These are phyloP conservation scores for Recurvomyces mirabilis DNA, from an alignment of 495 filamentous ascomycete genomes.

Conservation along the genomic window DNA sequence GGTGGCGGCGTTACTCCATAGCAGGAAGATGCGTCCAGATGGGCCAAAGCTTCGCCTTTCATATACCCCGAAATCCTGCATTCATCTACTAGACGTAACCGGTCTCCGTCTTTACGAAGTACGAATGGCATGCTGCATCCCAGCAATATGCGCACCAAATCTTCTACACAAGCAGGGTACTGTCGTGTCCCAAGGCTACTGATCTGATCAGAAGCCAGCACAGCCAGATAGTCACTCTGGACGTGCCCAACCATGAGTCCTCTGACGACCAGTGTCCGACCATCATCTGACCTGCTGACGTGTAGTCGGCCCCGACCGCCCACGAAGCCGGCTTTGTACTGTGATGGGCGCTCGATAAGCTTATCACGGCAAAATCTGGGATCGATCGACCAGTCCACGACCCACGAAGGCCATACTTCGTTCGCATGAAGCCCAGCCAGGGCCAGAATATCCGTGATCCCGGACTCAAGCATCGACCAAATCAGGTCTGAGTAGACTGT, in stretches of 20 bases:
- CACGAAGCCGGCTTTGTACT: background rate
- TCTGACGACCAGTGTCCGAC: too few species aligned
- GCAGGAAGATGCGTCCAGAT: too few species aligned
- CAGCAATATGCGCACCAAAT: background rate
- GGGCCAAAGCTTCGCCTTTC: background rate
- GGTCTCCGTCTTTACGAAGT: background rate
- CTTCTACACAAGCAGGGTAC: background rate
- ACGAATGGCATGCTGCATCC: background rate
- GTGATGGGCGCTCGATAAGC: background rate
- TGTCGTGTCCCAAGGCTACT: background rate
- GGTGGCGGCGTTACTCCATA: too few species aligned
- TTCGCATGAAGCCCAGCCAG: background rate
- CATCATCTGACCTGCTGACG: too few species aligned
- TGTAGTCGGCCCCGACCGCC: background rate
- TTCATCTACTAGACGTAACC: background rate
- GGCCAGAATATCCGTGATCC: background rate
- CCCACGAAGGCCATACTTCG: background rate
- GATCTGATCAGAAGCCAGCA: background rate
- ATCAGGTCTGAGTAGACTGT: background rate
- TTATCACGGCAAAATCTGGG: background rate
- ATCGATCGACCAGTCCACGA: conserved; percentile 1
- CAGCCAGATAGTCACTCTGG: background rate
- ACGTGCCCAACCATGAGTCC: background rate
- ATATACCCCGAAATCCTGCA: background rate
- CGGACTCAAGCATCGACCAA: background rate